Base-by-base conservation (phyloP, 106 monocot genomes). In the Dioscorea alata region DNA sequence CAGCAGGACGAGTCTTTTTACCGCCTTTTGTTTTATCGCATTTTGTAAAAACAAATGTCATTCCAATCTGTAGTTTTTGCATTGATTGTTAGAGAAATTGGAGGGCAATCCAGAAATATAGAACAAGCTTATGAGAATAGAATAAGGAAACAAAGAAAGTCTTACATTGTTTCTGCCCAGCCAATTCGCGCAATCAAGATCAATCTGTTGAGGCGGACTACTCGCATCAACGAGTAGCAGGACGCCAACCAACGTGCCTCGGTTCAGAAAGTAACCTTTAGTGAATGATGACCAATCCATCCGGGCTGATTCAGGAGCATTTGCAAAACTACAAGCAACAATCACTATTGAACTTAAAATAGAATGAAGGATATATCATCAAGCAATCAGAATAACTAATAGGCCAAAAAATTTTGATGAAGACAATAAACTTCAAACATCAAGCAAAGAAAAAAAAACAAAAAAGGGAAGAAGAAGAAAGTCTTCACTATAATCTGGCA, bases 171-270 rank as follows among this genome's bases (percentile, higher is more conserved):
- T 99, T 13, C 99, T 90, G 14, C 93, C 87, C 31, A 99, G 90
- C 99, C 99, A 99, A 66, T 90, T 85, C 48, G 99, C 93, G 75
- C 99, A 99, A 66, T 99, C 99, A 35, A 99, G 76, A 71, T 99
- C 99, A 61, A 99, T 86, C 66, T 93, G 59, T 74, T 93, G 93
- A 48, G 93, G 90, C 6, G 99, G 93, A 62, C 90, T 69, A 53
- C 85, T 85, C 66, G 90, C 82, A 80, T 99, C 99, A 23, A 99
- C 42, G 50, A 99, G 90, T 67, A 99, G 79, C 64, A 99, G 66
- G 60, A 85, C 90, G 34, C 79, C 73, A 59, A 99, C 99, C 60
- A 99, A 72, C 1, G 83, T 88, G 6, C 84, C 88, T 58, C 99
- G 73, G 63, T 99, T 99, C 57, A 93, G 65, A 59, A 99, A 93